These are phyloP conservation scores for Saccharum hybrid DNA, from an alignment of 202 grass and related monocot species.

Conservation along the genomic window DNA sequence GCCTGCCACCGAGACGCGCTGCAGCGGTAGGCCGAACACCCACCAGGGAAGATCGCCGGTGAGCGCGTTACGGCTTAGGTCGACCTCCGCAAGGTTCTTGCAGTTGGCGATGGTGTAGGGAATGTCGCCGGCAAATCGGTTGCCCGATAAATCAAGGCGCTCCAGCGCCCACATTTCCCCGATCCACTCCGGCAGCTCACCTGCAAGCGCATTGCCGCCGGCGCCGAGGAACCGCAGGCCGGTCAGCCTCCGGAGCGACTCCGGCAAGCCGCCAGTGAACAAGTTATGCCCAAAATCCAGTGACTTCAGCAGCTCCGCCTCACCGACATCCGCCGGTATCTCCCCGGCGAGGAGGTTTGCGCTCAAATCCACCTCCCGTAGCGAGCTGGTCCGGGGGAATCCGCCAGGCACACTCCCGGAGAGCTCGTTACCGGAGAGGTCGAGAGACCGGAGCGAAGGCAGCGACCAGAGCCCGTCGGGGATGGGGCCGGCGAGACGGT, in stretches of 20 bases:
- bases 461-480: slow-evolving; percentile 74
- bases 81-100: slow-evolving; percentile 58
- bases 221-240: slow-evolving; percentile 60
- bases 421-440: slow-evolving; percentile 83
- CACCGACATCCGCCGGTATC: slow-evolving; percentile 72
- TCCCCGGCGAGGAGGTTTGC: slow-evolving; percentile 69
- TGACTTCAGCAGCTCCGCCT: slow-evolving; percentile 67
- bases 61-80: slow-evolving; percentile 74
- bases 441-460: slow-evolving; percentile 70
- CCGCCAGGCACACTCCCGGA: slow-evolving; percentile 62
- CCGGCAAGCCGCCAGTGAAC: slow-evolving; percentile 65
- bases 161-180: slow-evolving; percentile 80
- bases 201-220: slow-evolving; percentile 68
- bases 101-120: slow-evolving; percentile 64
- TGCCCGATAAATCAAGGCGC: slow-evolving; percentile 74
- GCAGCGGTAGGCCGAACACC: slow-evolving; percentile 72
- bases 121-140: slow-evolving; percentile 68
- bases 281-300: slow-evolving; percentile 77
- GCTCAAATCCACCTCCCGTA: slow-evolving; percentile 68
- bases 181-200: slow-evolving; percentile 75
- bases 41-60: slow-evolving; percentile 80
- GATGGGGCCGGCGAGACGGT: slow-evolving; percentile 70
- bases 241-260: slow-evolving; percentile 63
- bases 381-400: slow-evolving; percentile 56
- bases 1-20: slow-evolving; percentile 64